Percentiles rank a stretch among this genome's conserved stretches.
phyloP scores from a whole-genome alignment of 129 eudicot species.

The Centrapalus pauciflorus region DNA sequence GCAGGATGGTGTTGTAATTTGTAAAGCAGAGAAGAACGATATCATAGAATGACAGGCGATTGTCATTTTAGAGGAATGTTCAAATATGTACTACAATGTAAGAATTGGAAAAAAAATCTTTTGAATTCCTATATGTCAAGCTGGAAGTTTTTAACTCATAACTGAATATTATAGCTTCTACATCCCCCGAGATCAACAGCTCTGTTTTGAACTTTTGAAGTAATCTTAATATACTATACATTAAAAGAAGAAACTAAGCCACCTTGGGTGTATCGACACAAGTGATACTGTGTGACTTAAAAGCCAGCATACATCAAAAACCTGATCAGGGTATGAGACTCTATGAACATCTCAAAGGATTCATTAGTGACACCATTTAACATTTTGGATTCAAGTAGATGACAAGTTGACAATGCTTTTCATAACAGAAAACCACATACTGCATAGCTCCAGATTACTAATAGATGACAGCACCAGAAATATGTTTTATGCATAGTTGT shows the following conservation, averaged over 20 bases:
- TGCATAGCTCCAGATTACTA: background rate
- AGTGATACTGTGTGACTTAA: background rate
- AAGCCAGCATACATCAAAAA: background rate
- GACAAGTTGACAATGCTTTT: background rate
- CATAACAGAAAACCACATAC: background rate
- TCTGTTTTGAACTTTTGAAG: background rate
- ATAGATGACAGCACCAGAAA: background rate
- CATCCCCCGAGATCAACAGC: conserved; percentile 6
- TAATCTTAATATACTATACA: too few species aligned
- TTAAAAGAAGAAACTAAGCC: background rate
- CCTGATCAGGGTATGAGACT: background rate
- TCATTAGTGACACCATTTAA: background rate
- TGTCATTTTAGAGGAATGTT: background rate
- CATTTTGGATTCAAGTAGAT: background rate
- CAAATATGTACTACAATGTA: background rate
- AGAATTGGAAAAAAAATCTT: background rate
- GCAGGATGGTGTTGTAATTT: background rate
- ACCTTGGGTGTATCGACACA: background rate
- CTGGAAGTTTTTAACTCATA: background rate
- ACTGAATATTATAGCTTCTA: background rate
- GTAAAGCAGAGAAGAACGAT: background rate
- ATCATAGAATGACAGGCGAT: background rate
- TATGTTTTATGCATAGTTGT: background rate
- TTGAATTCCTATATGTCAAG: background rate
- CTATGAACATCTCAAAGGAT: background rate